Conservation (phyloP, 257 asterid genomes). For the Solanum paucissectum region DNA sequence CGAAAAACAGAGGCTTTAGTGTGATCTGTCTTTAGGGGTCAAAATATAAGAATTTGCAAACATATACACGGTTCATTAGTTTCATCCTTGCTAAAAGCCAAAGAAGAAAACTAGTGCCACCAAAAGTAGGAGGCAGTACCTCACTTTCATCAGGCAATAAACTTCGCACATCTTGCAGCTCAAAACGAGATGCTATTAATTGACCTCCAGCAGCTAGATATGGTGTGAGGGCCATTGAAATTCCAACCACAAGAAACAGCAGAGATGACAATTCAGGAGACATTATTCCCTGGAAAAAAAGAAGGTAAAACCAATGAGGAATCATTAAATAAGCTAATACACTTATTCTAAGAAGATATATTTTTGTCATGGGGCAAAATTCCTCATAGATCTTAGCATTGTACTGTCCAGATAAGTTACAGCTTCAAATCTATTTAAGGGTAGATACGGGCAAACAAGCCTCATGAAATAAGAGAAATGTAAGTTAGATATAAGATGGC, state of each 20-base stretch:
- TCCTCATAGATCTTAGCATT: neutral
- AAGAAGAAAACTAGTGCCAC: neutral
- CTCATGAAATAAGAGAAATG: neutral
- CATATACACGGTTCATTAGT: neutral
- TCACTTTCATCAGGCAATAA: conserved; percentile 95
- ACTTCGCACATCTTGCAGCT: conserved; percentile 94
- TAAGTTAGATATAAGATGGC: neutral
- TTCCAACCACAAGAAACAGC: conserved; percentile 93
- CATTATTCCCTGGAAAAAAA: conserved; percentile 77
- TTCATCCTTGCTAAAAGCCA: neutral
- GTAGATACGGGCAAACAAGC: neutral
- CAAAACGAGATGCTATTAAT: conserved; percentile 92
- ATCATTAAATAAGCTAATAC: neutral
- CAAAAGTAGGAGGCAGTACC: conserved; percentile 32
- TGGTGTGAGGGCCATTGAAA: conserved; percentile 98
- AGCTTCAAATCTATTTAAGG: neutral
- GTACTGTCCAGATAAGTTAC: neutral
- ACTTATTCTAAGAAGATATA: neutral
- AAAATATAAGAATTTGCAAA: neutral
- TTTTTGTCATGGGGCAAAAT: neutral
- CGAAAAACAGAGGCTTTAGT: neutral
- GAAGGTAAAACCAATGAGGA: neutral
- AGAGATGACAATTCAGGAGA: conserved; percentile 80
- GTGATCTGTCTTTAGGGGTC: neutral
- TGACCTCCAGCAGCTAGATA: conserved; percentile 99